Evolutionary conservation across 352 stramenopile genomes (phyloP), one percentile per base, ranked within the genome.

Genomic region (Phytophthora agathidicida): DNA sequence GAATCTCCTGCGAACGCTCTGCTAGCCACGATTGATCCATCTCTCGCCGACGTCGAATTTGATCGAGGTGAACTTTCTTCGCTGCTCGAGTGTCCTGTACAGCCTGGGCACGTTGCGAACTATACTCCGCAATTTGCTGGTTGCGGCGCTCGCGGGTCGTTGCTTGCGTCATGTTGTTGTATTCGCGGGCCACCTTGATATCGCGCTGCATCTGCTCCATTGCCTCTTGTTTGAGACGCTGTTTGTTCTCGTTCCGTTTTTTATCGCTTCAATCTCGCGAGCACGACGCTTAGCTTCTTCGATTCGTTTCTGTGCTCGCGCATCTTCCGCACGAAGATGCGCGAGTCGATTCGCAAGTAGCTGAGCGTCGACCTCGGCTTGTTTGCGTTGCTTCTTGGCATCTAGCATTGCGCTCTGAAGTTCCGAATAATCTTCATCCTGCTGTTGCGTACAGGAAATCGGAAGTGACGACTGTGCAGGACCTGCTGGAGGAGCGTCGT

Each of bases 231-330:
- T 89, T 91, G 32, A 57, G 57, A 13, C 74, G 70, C 31, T 79
- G 74, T 39, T 71, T 64, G 36, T 80, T 70, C 17, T 69, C 60
- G 47, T 91, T 93, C 23, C 77, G 77, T 30, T 77, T 77, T 89
- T 88, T 30, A 87, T 61, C 5, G 46, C 36, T 36, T 88, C 69
- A 32, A 91, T 89, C 53, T 93, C 80, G 0, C 64, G 49, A 2
- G 78, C 77, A 24, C 84, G 75, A 10, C 73, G 65, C 17, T 88
- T 88, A 3, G 80, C 80, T 17, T 88, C 83, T 28, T 88, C 80
- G n/a, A 91, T 89, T 1, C 83, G 73, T 36, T 79, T 80, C 43
- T 88, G 74, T 0, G 81, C 76, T 1, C 66, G 68, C 19, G 58
- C 69, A 16, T 93, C 83, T 36, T 91, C 81, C 3, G 73, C 63